Base-by-base conservation (phyloP, 306 rosid genomes). In the Cucumis melo region DNA sequence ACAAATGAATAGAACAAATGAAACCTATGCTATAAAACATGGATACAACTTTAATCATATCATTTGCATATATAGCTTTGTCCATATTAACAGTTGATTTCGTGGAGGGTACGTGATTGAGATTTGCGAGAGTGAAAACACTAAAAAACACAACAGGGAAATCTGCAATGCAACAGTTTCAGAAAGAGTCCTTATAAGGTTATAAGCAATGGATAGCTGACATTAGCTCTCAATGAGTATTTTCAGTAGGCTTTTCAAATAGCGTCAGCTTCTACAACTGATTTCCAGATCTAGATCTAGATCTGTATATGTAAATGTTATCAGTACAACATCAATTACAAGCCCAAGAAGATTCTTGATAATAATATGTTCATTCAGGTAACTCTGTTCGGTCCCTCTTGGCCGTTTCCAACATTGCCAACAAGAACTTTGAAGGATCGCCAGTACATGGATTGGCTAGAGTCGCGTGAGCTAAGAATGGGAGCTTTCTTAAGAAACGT, bases 401-500 rank as follows among this genome's bases (percentile, higher is more conserved):
- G 8, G 96, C 98, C 38, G 98, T 90, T 71, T 89, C 92, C 72
- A 70, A 63, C 99, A 92, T 94, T 63, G 92, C 80, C 65, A 83
- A 70, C 79, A 94, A 85, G 87, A 94, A 94, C 86, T 78, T 86
- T 76, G 77, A 51, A 73, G 93, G 89, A 80, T 89, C 88, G 82
- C 92, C 86, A 78, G 88, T 73, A 59, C 62, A 89, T 73, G 88
- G 93, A 87, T 90, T 81, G 50, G 90, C 80, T 65, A 90, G 91
- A 24, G 91, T 89, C 19, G 96, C 92, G 60, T 92, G 97, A 6
- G 92, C 88, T 78, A 95, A 82, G 83, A 95, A 95, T 17, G 99
- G 97, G 81, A 94, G 97, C 88, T 94, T 94, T 88, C 97, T 87
- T 81, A 95, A 80, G 42, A 91, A 84, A 74, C 98, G 88, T 81